Conservation (phyloP, 352 stramenopile genomes). For the Phytophthora brassicae region DNA sequence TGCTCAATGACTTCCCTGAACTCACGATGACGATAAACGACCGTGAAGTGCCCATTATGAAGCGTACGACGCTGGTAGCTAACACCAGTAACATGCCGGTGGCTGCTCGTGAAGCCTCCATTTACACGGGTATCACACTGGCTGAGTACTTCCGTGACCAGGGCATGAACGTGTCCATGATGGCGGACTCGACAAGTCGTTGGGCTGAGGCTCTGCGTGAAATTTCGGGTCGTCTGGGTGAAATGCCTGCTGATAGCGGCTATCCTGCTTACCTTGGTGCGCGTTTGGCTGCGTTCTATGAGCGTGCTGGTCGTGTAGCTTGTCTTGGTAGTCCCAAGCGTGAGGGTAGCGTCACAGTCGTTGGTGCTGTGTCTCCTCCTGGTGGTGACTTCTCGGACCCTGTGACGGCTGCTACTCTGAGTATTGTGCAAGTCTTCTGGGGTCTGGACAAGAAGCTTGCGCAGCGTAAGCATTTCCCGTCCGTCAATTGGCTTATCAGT, state of each 20-base stretch:
- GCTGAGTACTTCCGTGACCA: conserved; percentile 99
- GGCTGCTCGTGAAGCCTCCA: conserved; percentile 98
- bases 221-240: conserved; percentile 99
- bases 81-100: conserved; percentile 99
- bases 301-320: conserved; percentile 97
- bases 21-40: conserved; percentile 99
- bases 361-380: conserved; percentile 98
- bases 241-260: conserved; percentile 99
- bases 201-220: conserved; percentile 99
- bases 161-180: conserved; percentile 99
- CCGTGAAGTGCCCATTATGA: conserved; percentile 99
- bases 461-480: conserved; percentile 99
- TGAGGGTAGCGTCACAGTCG: conserved; percentile 98
- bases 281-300: conserved; percentile 99
- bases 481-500: conserved; percentile 99
- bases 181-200: conserved; percentile 99
- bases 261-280: conserved; percentile 98
- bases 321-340: conserved; percentile 97
- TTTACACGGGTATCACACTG: conserved; percentile 99
- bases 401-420: conserved; percentile 98
- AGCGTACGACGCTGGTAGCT: conserved; percentile 98
- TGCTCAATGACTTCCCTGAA: conserved; percentile 99
- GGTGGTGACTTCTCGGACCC: conserved; percentile 99
- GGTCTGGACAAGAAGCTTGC: conserved; percentile 99
- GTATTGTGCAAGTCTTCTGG: conserved; percentile 99